Evolutionary conservation across 1,284 basidiomycete species (phyloP), one percentile per base, ranked within the genome.

Genomic region (Malassezia sympodialis): DNA sequence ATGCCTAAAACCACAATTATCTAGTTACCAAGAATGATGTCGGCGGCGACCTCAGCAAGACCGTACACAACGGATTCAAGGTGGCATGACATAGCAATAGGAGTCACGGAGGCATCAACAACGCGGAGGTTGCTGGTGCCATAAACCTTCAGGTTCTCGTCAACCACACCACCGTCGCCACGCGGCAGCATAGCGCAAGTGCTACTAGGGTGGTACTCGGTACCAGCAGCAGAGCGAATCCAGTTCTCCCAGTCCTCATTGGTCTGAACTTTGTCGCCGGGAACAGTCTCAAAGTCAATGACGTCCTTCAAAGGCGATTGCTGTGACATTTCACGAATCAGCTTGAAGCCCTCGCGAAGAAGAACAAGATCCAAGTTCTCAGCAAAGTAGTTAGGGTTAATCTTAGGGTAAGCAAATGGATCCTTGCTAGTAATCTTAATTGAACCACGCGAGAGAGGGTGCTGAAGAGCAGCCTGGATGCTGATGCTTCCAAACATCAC

Each of bases 181-280:
- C 77, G 75, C 4, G 84, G 83, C 37, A 84, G 76, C 83, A 85
- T 84, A 3, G 82, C 78, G 61, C 80, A 81, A 19, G 83, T 80
- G 57, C 80, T 80, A 26, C 79, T 77, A 1, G 83, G 83, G 76
- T 68, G 66, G 57, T 65, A 70, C 54, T 66, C 66, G 11, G 68
- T 68, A 6, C 46, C 43, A 17, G 47, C 62, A 6, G 37, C 46
- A 8, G 44, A 21, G n/a, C 61, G 60, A 40, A 66, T 53, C 31
- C 49, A 68, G 49, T 58, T 43, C 50, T 69, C 68, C 53, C 56
- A 58, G 15, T 63, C 58, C 0, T 40, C 59, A 39, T 68, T 65
- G 30, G 35, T 44, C 15, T 51, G 51, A 15, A 63, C 62, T 1
- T 34, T 43, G 27, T 26, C 24, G 15, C 68, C 66, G 0, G 68